Percentiles rank a stretch among this genome's conserved stretches.
Conservation (phyloP, 306 rosid genomes). For the Phaseolus lunatus region DNA sequence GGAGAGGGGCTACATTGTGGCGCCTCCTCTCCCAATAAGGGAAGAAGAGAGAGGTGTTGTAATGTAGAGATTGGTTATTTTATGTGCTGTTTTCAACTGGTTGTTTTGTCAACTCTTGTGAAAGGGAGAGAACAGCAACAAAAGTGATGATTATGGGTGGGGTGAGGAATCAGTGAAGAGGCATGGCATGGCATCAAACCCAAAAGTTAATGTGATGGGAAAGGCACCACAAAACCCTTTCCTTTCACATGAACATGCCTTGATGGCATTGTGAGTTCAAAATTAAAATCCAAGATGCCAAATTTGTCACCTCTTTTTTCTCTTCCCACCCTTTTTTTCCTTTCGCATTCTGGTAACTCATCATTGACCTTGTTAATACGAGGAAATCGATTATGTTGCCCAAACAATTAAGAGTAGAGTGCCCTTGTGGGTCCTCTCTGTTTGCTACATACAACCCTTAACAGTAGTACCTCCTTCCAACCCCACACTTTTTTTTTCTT, state of each 20-base stretch:
- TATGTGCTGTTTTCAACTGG: slow-evolving; percentile 37
- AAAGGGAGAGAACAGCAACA: slow-evolving; percentile 42
- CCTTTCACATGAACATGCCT: slow-evolving; percentile 34
- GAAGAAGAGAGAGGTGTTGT: slow-evolving; percentile 40
- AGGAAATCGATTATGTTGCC: slow-evolving; percentile 41
- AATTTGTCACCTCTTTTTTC: slow-evolving; percentile 6
- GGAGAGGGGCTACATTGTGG: neutral
- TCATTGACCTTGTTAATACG: slow-evolving; percentile 51
- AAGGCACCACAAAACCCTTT: slow-evolving; percentile 36
- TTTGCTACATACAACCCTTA: slow-evolving; percentile 23
- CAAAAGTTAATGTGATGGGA: slow-evolving; percentile 43
- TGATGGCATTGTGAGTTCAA: slow-evolving; percentile 12
- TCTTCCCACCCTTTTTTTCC: neutral
- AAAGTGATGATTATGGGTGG: neutral
- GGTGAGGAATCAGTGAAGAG: too few species aligned
- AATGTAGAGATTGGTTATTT: slow-evolving; percentile 48
- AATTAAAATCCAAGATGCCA: slow-evolving; percentile 45
- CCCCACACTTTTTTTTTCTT: neutral
- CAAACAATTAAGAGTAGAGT: slow-evolving; percentile 21
- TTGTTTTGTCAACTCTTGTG: slow-evolving; percentile 52
- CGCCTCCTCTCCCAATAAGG: slow-evolving; percentile 40
- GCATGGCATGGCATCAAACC: slow-evolving; percentile 27
- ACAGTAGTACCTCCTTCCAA: neutral
- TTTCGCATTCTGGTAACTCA: slow-evolving; percentile 38
- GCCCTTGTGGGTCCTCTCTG: slow-evolving; percentile 42